A percentile compares a stretch with the other conserved stretches of the same genome.
Conservation (phyloP, 441 rosid species). For the Cnidoscolus chayamansa region DNA sequence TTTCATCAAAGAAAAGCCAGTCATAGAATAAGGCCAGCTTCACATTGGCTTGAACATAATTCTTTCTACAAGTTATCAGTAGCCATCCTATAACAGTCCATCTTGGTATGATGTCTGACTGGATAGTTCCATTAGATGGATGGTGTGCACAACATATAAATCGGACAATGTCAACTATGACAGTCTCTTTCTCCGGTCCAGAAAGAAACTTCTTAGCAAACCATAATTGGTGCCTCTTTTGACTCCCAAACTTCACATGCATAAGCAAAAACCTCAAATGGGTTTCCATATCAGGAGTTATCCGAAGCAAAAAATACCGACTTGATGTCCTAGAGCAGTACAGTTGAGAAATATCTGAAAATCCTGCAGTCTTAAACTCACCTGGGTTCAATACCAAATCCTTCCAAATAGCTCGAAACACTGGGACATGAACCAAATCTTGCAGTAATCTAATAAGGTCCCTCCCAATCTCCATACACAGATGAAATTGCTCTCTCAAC, state of each 20-base stretch:
- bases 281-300: constrained; percentile 52
- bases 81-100: constrained; percentile 93
- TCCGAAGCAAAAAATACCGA: constrained; percentile 57
- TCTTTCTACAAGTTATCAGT: constrained; percentile 53
- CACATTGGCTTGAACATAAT: constrained; percentile 45
- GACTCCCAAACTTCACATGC: constrained; percentile 72
- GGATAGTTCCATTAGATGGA: constrained; percentile 58
- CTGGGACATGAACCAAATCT: constrained; percentile 71
- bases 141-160: constrained; percentile 54
- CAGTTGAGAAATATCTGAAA: constrained; percentile 48
- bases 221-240: constrained; percentile 71
- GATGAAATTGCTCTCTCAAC: constrained; percentile 61
- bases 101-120: constrained; percentile 69
- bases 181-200: constrained; percentile 53
- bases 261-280: constrained; percentile 61
- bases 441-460: constrained; percentile 70
- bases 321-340: constrained; percentile 59
- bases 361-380: constrained; percentile 38
- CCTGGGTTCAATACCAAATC: constrained; percentile 43
- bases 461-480: constrained; percentile 70
- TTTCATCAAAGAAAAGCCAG: constrained; percentile 83
- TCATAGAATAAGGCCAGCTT: constrained; percentile 80
- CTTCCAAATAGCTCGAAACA: constrained; percentile 57
- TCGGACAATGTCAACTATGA: constrained; percentile 68
- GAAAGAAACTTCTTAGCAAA: constrained; percentile 59